Evolutionary conservation across 768 basidiomycete species (phyloP).

Genomic region (Termitomyces sp.): DNA sequence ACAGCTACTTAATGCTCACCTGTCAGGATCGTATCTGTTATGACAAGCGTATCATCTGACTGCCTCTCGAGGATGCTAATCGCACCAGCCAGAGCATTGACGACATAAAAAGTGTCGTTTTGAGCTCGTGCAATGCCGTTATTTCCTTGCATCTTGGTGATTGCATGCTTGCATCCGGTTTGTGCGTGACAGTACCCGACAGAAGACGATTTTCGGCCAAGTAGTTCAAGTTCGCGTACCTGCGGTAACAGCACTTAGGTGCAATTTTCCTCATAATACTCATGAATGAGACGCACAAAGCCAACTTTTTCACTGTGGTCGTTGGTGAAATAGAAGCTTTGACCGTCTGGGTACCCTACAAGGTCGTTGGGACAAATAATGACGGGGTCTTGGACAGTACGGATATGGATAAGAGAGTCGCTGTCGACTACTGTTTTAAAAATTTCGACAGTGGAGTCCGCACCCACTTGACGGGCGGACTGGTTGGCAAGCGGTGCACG

Average conservation of each 20-base stretch:
- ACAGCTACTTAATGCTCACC: slow-evolving; percentile 34
- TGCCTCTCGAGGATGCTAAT: slow-evolving; percentile 58
- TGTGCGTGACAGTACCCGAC: slow-evolving; percentile 66
- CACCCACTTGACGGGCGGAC: slow-evolving; percentile 47
- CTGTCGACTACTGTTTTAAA: slow-evolving; percentile 54
- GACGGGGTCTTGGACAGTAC: slow-evolving; percentile 54
- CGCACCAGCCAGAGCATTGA: slow-evolving; percentile 40
- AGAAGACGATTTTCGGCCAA: slow-evolving; percentile 34
- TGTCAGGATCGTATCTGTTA: slow-evolving; percentile 51
- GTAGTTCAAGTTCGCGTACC: slow-evolving; percentile 27
- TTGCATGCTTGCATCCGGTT: slow-evolving; percentile 60
- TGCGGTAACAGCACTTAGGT: slow-evolving; percentile 6
- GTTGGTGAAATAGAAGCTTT: slow-evolving; percentile 70
- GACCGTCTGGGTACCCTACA: slow-evolving; percentile 62
- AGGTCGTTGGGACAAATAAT: slow-evolving; percentile 72
- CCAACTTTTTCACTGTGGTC: slow-evolving; percentile 57
- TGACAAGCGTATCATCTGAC: slow-evolving; percentile 54
- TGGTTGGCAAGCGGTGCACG: slow-evolving; percentile 45
- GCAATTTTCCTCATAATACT: neutral
- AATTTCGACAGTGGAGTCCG: slow-evolving; percentile 70
- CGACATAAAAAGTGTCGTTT: slow-evolving; percentile 68
- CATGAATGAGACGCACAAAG: slow-evolving; percentile 36
- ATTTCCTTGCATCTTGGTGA: slow-evolving; percentile 44
- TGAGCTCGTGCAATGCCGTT: slow-evolving; percentile 62
- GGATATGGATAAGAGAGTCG: slow-evolving; percentile 47